Percentiles rank a stretch among this genome's conserved stretches.
Evolutionary conservation across 1,284 basidiomycete species (phyloP).

Genomic region (Sanghuangporus weigelae): DNA sequence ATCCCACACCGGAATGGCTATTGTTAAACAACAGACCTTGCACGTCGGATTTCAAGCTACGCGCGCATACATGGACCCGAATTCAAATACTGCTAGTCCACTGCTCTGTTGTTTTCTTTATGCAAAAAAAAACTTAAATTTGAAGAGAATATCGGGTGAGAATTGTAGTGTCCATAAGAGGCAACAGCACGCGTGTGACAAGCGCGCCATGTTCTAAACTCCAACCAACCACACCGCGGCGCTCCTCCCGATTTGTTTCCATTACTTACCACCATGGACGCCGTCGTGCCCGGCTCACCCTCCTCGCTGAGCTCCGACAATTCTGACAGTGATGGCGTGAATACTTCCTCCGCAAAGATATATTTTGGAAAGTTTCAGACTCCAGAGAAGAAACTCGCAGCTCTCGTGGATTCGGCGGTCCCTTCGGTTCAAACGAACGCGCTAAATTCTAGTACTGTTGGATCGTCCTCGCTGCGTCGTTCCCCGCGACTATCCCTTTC

Average conservation of each 20-base stretch:
- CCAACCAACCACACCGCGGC: conserved; percentile 1
- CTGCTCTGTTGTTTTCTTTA: not conserved
- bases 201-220: not conserved
- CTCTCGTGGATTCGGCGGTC: conserved; percentile 26
- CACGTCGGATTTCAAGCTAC: not conserved
- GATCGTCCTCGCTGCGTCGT: conserved; percentile 38
- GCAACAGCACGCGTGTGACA: not conserved
- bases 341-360: conserved; percentile 34
- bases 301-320: conserved; percentile 10
- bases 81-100: not conserved
- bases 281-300: conserved; percentile 7
- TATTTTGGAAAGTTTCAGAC: conserved; percentile 52
- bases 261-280: conserved; percentile 4
- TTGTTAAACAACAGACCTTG: too few relatives aligned
- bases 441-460: conserved; percentile 17
- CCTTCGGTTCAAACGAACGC: conserved; percentile 26
- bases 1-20: not conserved
- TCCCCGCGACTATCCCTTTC: conserved; percentile 45
- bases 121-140: not conserved
- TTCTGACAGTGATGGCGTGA: conserved; percentile 32
- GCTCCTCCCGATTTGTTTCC: not conserved
- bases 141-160: not conserved
- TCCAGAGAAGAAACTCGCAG: conserved; percentile 45
- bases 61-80: not conserved
- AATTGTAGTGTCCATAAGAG: not conserved